Evolutionary conservation across 148 eudicot species (phyloP).

Genomic region (Vaccinium macrocarpon): DNA sequence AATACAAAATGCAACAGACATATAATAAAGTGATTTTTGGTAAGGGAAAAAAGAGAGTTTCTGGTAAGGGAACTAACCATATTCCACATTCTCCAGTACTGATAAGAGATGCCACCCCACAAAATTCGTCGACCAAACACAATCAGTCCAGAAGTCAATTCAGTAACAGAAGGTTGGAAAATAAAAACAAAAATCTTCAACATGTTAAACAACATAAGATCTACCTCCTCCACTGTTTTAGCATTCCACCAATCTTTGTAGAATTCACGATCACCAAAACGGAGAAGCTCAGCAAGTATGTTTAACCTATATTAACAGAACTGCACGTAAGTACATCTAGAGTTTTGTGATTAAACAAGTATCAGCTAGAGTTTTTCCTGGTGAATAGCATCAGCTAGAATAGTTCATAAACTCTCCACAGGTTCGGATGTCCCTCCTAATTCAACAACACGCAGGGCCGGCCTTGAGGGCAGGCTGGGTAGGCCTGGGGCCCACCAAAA

Average conservation of each 20-base stretch:
- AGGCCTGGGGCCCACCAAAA: no score
- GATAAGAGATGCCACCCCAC: slow-evolving; percentile 35
- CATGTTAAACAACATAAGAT: slow-evolving; percentile 12
- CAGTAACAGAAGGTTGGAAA: slow-evolving; percentile 20
- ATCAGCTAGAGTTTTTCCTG: slow-evolving; percentile 1
- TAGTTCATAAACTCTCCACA: not conserved
- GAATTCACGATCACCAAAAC: slow-evolving; percentile 97
- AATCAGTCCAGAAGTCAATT: slow-evolving; percentile 22
- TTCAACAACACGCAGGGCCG: not conserved
- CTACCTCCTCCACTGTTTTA: slow-evolving; percentile 91
- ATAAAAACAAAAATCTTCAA: not conserved
- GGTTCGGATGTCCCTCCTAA: not conserved
- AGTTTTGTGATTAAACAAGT: not conserved
- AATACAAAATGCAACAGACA: slow-evolving; percentile 9
- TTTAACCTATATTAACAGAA: slow-evolving; percentile 57
- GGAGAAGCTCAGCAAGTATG: slow-evolving; percentile 89
- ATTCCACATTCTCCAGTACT: slow-evolving; percentile 99
- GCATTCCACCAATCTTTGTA: slow-evolving; percentile 99
- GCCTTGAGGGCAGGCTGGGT: no score
- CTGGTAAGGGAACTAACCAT: slow-evolving; percentile 58
- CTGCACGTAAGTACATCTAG: slow-evolving; percentile 16
- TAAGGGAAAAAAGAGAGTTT: not conserved
- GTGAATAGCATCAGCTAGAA: slow-evolving; percentile 8
- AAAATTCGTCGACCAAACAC: slow-evolving; percentile 19
- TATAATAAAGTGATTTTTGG: not conserved